Percentiles rank a stretch among this genome's conserved stretches.
These are phyloP conservation scores for Sanghuangporus sanghuang DNA, from an alignment of 1,284 basidiomycete genomes.

Conservation along the genomic window DNA sequence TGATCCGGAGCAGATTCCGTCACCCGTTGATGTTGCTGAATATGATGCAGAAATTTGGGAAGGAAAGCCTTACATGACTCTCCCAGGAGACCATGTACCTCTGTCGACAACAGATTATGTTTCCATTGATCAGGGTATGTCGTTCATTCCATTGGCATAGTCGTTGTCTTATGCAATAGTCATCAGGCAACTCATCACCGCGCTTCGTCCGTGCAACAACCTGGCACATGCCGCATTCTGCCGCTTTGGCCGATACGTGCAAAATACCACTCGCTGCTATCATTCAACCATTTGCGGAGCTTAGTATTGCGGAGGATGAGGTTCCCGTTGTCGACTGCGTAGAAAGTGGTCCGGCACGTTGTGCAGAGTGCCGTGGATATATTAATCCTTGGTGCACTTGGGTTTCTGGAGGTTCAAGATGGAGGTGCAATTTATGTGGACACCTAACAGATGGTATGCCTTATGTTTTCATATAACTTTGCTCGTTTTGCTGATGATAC, in stretches of 20 bases:
- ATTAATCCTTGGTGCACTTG: constrained; percentile 95
- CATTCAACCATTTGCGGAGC: constrained; percentile 88
- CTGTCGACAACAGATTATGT: constrained; percentile 85
- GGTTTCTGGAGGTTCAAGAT: constrained; percentile 79
- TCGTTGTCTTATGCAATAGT: background rate
- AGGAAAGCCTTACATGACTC: constrained; percentile 69
- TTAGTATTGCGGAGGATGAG: constrained; percentile 75
- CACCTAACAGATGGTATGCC: constrained; percentile 76
- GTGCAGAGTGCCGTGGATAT: constrained; percentile 84
- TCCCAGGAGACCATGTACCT: constrained; percentile 75
- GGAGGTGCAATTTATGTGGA: constrained; percentile 92
- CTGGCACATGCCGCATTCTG: constrained; percentile 74
- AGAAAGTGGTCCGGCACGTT: constrained; percentile 77
- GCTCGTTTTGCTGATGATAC: background rate
- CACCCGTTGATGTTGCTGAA: constrained; percentile 81
- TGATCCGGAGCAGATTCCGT: constrained; percentile 89
- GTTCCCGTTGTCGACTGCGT: constrained; percentile 75
- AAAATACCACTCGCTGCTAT: constrained; percentile 82
- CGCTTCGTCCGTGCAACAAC: constrained; percentile 63
- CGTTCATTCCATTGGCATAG: background rate
- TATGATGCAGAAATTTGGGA: constrained; percentile 84
- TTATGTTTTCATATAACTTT: background rate
- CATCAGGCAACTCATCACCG: constrained; percentile 63
- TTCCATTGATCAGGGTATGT: constrained; percentile 86
- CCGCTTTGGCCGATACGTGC: constrained; percentile 78